Conservation (phyloP, 169 alveolate species). For the Perkinsus chesapeaki region DNA sequence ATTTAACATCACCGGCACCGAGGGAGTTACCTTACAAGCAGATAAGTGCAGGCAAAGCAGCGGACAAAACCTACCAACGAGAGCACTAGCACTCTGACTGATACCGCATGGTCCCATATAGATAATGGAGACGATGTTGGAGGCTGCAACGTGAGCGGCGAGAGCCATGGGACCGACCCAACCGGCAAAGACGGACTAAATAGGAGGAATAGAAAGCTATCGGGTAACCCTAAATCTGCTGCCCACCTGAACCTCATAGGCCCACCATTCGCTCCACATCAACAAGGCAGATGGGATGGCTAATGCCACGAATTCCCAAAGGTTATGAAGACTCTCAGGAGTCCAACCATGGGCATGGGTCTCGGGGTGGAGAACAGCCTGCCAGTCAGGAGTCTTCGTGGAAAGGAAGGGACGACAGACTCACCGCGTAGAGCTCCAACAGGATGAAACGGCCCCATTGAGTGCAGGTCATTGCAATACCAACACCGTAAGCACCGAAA, state of each 20-base stretch:
- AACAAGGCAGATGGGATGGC: neutral
- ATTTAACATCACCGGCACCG: neutral
- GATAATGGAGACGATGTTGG: neutral
- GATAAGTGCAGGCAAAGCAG: neutral
- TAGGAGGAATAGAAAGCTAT: too few relatives aligned
- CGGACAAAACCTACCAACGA: neutral
- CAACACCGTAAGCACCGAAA: neutral
- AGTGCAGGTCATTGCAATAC: slow-evolving; percentile 1
- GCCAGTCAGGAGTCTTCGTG: too few relatives aligned
- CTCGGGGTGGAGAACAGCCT: neutral
- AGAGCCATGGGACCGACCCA: neutral
- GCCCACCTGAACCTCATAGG: neutral
- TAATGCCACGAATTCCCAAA: neutral
- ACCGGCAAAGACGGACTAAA: neutral
- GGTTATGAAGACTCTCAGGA: neutral
- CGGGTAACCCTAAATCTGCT: too few relatives aligned
- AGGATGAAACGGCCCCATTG: neutral
- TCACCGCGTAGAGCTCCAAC: neutral
- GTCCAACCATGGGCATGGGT: neutral
- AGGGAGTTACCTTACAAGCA: neutral
- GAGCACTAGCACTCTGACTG: neutral
- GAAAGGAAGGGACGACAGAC: too few relatives aligned
- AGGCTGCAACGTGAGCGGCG: neutral
- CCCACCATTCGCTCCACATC: slow-evolving; percentile 1
- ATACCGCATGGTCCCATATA: neutral